A percentile compares a stretch with the other conserved stretches of the same genome.
Evolutionary conservation across 148 eudicot species (phyloP).

Genomic region (Vaccinium vitisidaea): DNA sequence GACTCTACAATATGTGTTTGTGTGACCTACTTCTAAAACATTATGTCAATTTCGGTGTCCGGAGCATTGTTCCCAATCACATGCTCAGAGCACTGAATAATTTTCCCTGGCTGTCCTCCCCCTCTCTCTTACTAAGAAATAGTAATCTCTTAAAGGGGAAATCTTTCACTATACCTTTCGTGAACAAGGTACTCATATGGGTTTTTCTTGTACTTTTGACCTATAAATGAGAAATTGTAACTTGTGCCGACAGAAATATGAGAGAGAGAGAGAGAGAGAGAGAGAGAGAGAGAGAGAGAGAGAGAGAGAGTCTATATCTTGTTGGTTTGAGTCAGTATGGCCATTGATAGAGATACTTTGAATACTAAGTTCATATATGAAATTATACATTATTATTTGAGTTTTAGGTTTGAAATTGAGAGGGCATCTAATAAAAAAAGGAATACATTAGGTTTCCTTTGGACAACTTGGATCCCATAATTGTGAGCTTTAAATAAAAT

Average conservation of each 20-base stretch:
- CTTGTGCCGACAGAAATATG: constrained; percentile 29
- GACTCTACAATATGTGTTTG: too few species aligned
- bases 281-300: constrained; percentile 11
- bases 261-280: constrained; percentile 8
- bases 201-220: constrained; percentile 14
- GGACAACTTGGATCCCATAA: background rate
- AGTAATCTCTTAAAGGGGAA: background rate
- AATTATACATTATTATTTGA: background rate
- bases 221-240: constrained; percentile 6
- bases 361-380: background rate
- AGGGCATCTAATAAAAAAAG: constrained; percentile 13
- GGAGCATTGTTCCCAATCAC: background rate
- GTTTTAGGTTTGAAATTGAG: constrained; percentile 25
- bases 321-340: constrained; percentile 19
- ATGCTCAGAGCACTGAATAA: background rate
- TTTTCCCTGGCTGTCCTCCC: background rate
- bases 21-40: background rate
- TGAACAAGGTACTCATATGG: constrained; percentile 18
- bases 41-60: background rate
- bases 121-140: background rate
- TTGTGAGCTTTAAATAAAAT: background rate
- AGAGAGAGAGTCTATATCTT: background rate
- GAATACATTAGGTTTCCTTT: background rate
- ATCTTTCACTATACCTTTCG: constrained; percentile 26
- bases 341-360: constrained; percentile 22